Percentiles rank a stretch among this genome's conserved stretches.
These are phyloP conservation scores for Botrytis cinerea DNA, from an alignment of 2,329 filamentous ascomycete genomes.

Conservation along the genomic window DNA sequence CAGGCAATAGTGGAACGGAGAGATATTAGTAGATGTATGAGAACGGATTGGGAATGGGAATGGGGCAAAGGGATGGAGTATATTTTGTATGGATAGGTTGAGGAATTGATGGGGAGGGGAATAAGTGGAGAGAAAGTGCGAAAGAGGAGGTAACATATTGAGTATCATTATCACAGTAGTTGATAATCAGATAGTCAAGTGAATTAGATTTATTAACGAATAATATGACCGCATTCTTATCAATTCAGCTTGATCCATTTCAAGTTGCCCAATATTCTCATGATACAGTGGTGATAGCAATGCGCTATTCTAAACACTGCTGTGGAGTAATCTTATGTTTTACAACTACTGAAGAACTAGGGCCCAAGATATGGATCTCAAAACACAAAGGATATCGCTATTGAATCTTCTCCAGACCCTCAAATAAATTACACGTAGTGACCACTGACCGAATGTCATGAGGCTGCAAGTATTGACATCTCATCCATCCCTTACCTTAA, in stretches of 20 bases:
- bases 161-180: background rate
- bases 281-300: background rate
- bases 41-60: background rate
- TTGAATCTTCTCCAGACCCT: background rate
- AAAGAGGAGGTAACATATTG: background rate
- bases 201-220: background rate
- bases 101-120: background rate
- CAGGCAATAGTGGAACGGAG: background rate
- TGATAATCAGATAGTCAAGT: background rate
- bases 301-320: background rate
- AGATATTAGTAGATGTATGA: background rate
- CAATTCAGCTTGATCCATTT: background rate
- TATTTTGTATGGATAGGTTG: background rate
- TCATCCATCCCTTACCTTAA: constrained; percentile 2
- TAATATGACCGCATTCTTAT: background rate
- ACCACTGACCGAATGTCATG: background rate
- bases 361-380: background rate
- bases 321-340: background rate
- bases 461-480: background rate
- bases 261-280: background rate
- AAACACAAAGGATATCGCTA: background rate
- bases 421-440: background rate
- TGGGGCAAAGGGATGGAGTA: background rate
- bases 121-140: background rate
- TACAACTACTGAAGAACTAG: background rate